Base-by-base conservation (phyloP, 2,329 filamentous ascomycete genomes). In the Drechslerella stenobrocha region DNA sequence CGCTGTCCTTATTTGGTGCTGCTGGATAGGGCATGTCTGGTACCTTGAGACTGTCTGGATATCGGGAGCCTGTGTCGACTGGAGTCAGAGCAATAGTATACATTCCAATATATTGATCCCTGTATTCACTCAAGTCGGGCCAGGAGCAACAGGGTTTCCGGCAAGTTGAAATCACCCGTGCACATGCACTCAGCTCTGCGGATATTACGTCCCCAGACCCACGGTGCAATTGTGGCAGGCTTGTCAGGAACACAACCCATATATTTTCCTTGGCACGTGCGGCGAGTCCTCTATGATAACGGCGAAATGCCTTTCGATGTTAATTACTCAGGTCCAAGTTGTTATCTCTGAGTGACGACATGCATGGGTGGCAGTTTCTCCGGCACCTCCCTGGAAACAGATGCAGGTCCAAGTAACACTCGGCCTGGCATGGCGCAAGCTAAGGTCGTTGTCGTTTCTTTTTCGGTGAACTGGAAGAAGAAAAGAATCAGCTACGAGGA, bases 241-340 rank as follows among this genome's bases (percentile, higher is more conserved):
- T 57, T 55, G 46, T 44, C 52, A 65, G 52, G 60, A 52, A 65
- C 52, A 34, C 48, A 34, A 37, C 52, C 60, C 28, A 58, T 37
- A n/a, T 23, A 37, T 30, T 30, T 28, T 37, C 1, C 28, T 35
- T 13, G 37, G 37, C 37, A 18, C 37, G 15, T 42, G 23, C 42
- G 40, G 28, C 24, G 26, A 8, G 32, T 32, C 28, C n/a, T 51
- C 45, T 45, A 58, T 58, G n/a, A n/a, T 58, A 42, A 58, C 48
- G 47, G 61, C 47, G 53, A 58, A 22, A 26, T 52, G 37, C 34
- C 9, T 28, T 23, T n/a, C n/a, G n/a, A n/a, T n/a, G n/a, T n/a
- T n/a, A n/a, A n/a, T n/a, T n/a, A n/a, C n/a, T n/a, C n/a, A n/a
- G n/a, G n/a, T n/a, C n/a, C n/a, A 18, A 42, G 37, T 18, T 42